Evolutionary conservation across 345 rosid species (phyloP).

Genomic region (Arabidopsis arenosa): DNA sequence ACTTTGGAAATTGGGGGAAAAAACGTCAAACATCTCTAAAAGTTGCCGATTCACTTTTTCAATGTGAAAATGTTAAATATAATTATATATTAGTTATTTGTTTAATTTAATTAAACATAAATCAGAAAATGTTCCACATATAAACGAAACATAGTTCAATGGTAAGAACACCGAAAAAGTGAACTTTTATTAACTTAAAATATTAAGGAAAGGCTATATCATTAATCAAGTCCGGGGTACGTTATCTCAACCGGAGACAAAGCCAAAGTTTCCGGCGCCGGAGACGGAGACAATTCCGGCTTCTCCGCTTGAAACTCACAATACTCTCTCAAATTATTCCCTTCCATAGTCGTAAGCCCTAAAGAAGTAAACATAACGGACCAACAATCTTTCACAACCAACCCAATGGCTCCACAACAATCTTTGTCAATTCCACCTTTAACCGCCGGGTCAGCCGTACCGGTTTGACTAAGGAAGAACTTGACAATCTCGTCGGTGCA

Average conservation of each 20-base stretch:
- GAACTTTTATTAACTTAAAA: background rate
- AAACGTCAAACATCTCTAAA: too few species aligned
- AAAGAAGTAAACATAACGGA: conserved; percentile 75
- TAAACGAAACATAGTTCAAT: background rate
- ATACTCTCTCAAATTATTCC: conserved; percentile 61
- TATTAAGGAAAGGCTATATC: background rate
- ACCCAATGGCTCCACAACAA: conserved; percentile 71
- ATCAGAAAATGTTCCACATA: too few species aligned
- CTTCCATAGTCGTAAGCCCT: conserved; percentile 70
- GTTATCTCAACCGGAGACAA: conserved; percentile 25
- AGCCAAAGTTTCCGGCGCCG: conserved; percentile 31
- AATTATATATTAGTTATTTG: too few species aligned
- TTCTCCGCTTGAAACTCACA: conserved; percentile 51
- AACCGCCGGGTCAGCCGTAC: conserved; percentile 28
- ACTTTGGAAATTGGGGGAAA: too few species aligned
- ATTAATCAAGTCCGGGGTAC: conserved; percentile 13
- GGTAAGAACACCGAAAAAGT: background rate
- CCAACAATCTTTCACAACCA: conserved; percentile 69
- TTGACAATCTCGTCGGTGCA: conserved; percentile 72
- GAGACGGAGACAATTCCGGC: conserved; percentile 28
- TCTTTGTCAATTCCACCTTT: conserved; percentile 48
- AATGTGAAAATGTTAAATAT: too few species aligned
- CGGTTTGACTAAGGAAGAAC: conserved; percentile 61
- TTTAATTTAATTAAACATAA: too few species aligned
- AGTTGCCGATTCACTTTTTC: too few species aligned